Evolutionary conservation across 352 stramenopile species (phyloP).

Genomic region (Phytophthora idaei): DNA sequence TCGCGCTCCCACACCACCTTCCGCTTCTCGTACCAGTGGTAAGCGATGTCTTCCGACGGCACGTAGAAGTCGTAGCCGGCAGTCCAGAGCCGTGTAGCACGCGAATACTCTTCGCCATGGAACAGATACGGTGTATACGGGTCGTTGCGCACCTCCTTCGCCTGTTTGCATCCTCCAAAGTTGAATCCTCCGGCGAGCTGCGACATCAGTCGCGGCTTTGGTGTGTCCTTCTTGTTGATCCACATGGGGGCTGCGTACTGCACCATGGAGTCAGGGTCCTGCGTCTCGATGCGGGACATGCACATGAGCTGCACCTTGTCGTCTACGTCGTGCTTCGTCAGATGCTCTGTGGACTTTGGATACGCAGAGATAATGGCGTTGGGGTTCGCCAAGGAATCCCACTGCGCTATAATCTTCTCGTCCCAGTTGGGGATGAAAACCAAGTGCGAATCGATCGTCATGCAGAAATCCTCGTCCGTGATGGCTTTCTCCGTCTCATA

Average conservation of each 20-base stretch:
- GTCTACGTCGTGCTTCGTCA: slow-evolving; percentile 56
- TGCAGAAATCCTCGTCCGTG: slow-evolving; percentile 79
- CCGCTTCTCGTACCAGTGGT: slow-evolving; percentile 83
- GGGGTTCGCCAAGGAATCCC: slow-evolving; percentile 70
- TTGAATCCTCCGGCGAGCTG: slow-evolving; percentile 84
- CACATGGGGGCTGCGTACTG: slow-evolving; percentile 75
- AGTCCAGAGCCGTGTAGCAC: slow-evolving; percentile 76
- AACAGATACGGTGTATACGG: slow-evolving; percentile 83
- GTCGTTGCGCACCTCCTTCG: slow-evolving; percentile 78
- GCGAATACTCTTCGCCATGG: slow-evolving; percentile 86
- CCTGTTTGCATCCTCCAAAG: slow-evolving; percentile 76
- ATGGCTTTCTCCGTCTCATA: slow-evolving; percentile 83
- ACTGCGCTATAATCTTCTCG: slow-evolving; percentile 72
- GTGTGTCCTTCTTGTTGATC: slow-evolving; percentile 69
- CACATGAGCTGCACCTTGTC: slow-evolving; percentile 82
- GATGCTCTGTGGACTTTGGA: slow-evolving; percentile 73
- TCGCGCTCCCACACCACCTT: slow-evolving; percentile 86
- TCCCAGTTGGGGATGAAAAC: slow-evolving; percentile 82
- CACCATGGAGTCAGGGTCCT: slow-evolving; percentile 75
- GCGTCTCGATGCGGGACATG: slow-evolving; percentile 72
- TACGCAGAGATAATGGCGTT: slow-evolving; percentile 86
- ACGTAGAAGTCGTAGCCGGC: slow-evolving; percentile 84
- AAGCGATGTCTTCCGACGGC: slow-evolving; percentile 73
- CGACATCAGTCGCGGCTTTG: slow-evolving; percentile 79
- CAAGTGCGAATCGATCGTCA: slow-evolving; percentile 83